Base-by-base conservation (phyloP, 805 yeast species). In the Candida andamanensis region DNA sequence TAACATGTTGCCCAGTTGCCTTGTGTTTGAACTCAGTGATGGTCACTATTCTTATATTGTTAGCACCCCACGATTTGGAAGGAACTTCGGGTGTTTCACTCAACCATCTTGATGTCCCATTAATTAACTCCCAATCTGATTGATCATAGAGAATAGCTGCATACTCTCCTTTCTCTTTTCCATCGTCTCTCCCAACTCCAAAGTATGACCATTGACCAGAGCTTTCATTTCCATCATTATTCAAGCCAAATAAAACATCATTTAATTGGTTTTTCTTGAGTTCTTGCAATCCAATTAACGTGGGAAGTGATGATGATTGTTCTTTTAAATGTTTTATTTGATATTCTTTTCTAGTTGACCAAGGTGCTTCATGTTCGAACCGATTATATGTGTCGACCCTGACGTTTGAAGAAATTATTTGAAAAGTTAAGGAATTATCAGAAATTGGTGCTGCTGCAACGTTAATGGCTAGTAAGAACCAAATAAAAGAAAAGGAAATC, bases 101-200 rank as follows among this genome's bases (percentile, higher is more conserved):
- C 10, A 76, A 52, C 81, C 81, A 76, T 33, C 60, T 60, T 7
- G 73, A 66, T 14, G 65, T 60, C n/a, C 57, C 45, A 9, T 63
- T 58, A 5, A 68, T 32, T 22, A 71, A 40, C 22, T 54, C 46
- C 56, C 73, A 67, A 11, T 58, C 59, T 0, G 54, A 32, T 5
- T 42, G 42, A 19, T 65, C 54, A 48, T 56, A 74, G 18, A 68
- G 47, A 8, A 76, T 55, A 1, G 80, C 77, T 4, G 73, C 55
- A 37, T 56, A 73, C 42, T 76, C 82, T 10, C 80, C 79, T 4
- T 46, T 50, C 12, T 49, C 49, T 8, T 46, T 46, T 7, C 80
- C 80, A 45, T 75, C 79, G 30, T 64, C 72, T 44, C 80, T 56
- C 1, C 79, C 79, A 24, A 64, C 63, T 29, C 74, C 76, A 33